A percentile compares a stretch with the other conserved stretches of the same genome.
Conservation (phyloP, 108 stramenopile genomes). For the Cylindrotheca fusiformis region DNA sequence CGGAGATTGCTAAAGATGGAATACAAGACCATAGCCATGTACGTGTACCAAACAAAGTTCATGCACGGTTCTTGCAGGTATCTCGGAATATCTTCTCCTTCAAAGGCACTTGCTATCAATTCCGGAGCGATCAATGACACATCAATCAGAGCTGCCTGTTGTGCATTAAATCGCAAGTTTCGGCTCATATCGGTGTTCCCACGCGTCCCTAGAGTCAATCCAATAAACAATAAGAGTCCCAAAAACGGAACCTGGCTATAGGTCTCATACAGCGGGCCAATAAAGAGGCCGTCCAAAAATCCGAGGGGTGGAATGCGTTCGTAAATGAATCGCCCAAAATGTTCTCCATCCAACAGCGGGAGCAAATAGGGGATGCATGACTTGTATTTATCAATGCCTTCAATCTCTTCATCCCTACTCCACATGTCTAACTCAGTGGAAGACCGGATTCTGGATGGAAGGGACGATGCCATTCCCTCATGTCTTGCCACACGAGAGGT, state of each 20-base stretch:
- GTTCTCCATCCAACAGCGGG: conserved; percentile 53
- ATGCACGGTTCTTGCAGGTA: conserved; percentile 46
- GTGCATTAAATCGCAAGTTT: conserved; percentile 72
- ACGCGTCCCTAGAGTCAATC: conserved; percentile 60
- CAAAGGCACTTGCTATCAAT: conserved; percentile 52
- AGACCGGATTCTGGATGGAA: neutral
- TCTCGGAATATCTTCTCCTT: conserved; percentile 37
- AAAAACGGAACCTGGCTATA: conserved; percentile 53
- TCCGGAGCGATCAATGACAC: conserved; percentile 65
- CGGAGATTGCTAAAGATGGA: conserved; percentile 49
- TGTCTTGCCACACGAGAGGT: too few relatives aligned
- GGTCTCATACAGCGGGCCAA: conserved; percentile 55
- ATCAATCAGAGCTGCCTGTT: conserved; percentile 81
- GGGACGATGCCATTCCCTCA: too few relatives aligned
- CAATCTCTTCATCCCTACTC: conserved; percentile 36
- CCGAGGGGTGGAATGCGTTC: conserved; percentile 69
- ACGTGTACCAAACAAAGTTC: conserved; percentile 71
- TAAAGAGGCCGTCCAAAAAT: conserved; percentile 42
- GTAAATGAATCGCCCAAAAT: conserved; percentile 76
- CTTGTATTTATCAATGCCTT: conserved; percentile 36
- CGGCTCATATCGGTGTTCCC: conserved; percentile 52
- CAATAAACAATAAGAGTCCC: conserved; percentile 59
- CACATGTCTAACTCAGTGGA: conserved; percentile 20
- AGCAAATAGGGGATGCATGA: conserved; percentile 49
- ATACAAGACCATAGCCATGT: conserved; percentile 56